These are phyloP conservation scores for Phoenix dactylifera DNA, from an alignment of 176 grass and related monocot species.

Conservation along the genomic window DNA sequence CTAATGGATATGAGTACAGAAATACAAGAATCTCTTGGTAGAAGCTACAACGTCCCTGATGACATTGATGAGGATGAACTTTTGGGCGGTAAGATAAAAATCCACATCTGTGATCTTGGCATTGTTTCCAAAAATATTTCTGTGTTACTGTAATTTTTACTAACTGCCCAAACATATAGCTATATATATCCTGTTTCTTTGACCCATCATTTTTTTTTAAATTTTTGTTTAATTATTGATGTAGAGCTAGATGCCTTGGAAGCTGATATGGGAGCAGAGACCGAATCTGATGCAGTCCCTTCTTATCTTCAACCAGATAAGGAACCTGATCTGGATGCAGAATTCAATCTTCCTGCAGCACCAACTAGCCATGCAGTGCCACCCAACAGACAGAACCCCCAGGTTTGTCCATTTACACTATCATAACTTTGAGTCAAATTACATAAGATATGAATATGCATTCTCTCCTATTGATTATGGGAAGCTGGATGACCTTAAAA, in stretches of 20 bases:
- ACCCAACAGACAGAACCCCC: conserved; percentile 19
- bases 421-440: background rate
- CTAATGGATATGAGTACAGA: conserved; percentile 86
- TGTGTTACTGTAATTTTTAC: too few species aligned
- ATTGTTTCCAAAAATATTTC: too few species aligned
- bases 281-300: conserved; percentile 44
- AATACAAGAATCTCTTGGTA: conserved; percentile 92
- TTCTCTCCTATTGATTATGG: background rate
- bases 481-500: too few species aligned
- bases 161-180: too few species aligned
- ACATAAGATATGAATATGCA: background rate
- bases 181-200: too few species aligned
- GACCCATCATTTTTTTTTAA: background rate
- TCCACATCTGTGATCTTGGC: too few species aligned
- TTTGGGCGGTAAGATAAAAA: conserved; percentile 61
- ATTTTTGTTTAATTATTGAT: conserved; percentile 12
- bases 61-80: conserved; percentile 92
- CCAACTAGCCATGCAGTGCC: conserved; percentile 42
- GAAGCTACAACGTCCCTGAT: conserved; percentile 90
- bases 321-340: conserved; percentile 54
- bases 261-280: conserved; percentile 62
- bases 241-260: conserved; percentile 89
- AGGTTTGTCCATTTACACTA: conserved; percentile 20
- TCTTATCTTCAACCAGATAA: conserved; percentile 89
- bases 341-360: conserved; percentile 63